Base-by-base conservation (phyloP, 108 stramenopile species). In the Discostella stelligeroides region DNA sequence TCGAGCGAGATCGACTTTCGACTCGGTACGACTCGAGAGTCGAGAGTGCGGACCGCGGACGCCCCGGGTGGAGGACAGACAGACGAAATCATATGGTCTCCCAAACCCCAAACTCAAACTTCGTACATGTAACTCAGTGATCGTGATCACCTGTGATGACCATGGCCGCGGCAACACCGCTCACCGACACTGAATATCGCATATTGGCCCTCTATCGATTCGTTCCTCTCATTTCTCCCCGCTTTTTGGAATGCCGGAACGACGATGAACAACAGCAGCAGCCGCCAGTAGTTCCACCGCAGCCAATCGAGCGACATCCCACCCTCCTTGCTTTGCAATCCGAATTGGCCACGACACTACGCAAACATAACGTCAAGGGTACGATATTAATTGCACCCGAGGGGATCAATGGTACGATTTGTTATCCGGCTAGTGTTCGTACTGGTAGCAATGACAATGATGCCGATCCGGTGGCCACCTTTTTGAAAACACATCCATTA, bases 361-460 rank as follows among this genome's bases (percentile, higher is more conserved):
- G 74, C 1, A 18, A 40, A 23, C 56, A 47, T 46, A 47, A 76
- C 18, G 85, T 82, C 7, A 66, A 79, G 54, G 91, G 91, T n/a
- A 87, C 82, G 4, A 39, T 93, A 25, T 54, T 93, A 67, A 20
- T 90, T 1, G 88, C 92, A 1, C 63, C 75, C 9, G 92, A 93
- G 63, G 92, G 92, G 4, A 93, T 93, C 61, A 93, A 93, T 70
- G 92, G 92, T 23, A 93, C 92, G 0, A 88, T 93, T 78, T 89
- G 84, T 29, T 89, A 88, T 75, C 89, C 89, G 14, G 76, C 29
- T 8, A 28, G 20, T 50, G 27, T 28, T 41, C 27, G 45, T 70
- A 62, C 55, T 37, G 24, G 49, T n/a, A 68, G 53, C 38, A 28
- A 54, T 41, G 25, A 38, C 18, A 51, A 53, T 37, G 53, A 41